Conservation (phyloP, 352 stramenopile species). For the Globisporangium irregulare region DNA sequence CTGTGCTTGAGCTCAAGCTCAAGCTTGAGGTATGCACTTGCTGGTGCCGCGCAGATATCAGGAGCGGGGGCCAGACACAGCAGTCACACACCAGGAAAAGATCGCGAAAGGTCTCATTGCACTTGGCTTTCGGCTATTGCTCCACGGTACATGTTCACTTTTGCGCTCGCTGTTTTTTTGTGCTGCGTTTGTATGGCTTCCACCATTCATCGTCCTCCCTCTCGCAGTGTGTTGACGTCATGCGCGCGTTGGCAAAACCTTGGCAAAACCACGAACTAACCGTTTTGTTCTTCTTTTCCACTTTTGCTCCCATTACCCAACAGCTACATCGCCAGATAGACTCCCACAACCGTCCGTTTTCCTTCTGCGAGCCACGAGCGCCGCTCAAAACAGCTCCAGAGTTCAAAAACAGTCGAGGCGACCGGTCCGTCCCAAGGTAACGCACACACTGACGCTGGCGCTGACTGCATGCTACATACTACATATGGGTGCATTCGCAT, state of each 20-base stretch:
- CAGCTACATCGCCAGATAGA: not conserved
- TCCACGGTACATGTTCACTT: not conserved
- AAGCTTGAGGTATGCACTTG: too few relatives aligned
- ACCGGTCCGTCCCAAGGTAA: not conserved
- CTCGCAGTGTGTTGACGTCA: not conserved
- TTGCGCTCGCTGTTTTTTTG: not conserved
- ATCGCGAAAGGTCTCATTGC: not conserved
- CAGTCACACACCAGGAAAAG: not conserved
- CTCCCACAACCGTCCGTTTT: not conserved
- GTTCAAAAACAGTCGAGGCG: not conserved
- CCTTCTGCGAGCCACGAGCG: not conserved
- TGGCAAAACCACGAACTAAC: not conserved
- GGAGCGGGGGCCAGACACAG: too few relatives aligned
- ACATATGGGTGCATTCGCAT: not conserved
- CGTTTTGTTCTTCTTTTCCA: not conserved
- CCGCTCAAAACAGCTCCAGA: not conserved
- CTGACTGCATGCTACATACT: not conserved
- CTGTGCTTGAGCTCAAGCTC: not conserved
- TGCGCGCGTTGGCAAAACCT: too few relatives aligned
- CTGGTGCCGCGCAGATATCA: too few relatives aligned
- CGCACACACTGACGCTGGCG: not conserved
- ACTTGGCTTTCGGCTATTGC: not conserved
- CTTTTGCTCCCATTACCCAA: not conserved
- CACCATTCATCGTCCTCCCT: not conserved
- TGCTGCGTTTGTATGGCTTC: too few relatives aligned